Conservation (phyloP, 352 stramenopile species). For the Pythium insidiosum region DNA sequence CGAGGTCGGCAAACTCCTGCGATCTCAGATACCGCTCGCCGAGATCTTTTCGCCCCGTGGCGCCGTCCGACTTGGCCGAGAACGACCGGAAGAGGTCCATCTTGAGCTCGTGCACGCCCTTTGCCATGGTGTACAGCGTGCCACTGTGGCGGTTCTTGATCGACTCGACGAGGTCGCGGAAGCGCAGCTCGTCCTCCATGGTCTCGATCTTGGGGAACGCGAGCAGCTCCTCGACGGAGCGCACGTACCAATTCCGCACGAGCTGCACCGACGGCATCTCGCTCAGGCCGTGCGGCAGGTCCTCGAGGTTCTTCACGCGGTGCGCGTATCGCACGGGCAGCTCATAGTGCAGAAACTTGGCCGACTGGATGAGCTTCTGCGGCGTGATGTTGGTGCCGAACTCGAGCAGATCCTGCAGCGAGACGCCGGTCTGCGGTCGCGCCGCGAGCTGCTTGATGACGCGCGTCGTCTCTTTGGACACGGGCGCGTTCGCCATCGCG, state of each 20-base stretch:
- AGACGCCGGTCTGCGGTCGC: slow-evolving; percentile 80
- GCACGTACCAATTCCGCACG: slow-evolving; percentile 97
- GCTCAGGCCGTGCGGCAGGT: slow-evolving; percentile 91
- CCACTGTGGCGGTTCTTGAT: slow-evolving; percentile 97
- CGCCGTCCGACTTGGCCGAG: slow-evolving; percentile 26
- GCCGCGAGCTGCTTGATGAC: slow-evolving; percentile 63
- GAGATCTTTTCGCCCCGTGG: slow-evolving; percentile 33
- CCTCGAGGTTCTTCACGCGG: slow-evolving; percentile 92
- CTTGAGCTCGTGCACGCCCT: slow-evolving; percentile 97
- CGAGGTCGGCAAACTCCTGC: slow-evolving; percentile 85
- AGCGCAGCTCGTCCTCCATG: slow-evolving; percentile 85
- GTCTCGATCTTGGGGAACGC: slow-evolving; percentile 78
- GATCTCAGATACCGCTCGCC: slow-evolving; percentile 65
- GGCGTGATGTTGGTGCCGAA: slow-evolving; percentile 77
- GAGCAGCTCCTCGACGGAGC: slow-evolving; percentile 94
- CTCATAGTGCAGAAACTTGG: slow-evolving; percentile 96
- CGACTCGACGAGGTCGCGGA: slow-evolving; percentile 91
- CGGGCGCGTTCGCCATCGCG: slow-evolving; percentile 6
- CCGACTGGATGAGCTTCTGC: slow-evolving; percentile 87
- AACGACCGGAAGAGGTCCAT: slow-evolving; percentile 78
- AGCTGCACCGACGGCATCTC: slow-evolving; percentile 91
- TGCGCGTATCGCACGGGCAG: slow-evolving; percentile 97
- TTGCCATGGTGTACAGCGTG: slow-evolving; percentile 99
- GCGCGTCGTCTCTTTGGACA: slow-evolving; percentile 31
- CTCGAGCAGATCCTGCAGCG: slow-evolving; percentile 83